Evolutionary conservation across 1,139 yeast species (phyloP), one percentile per base, ranked within the genome.

Genomic region (Lodderomyces margitis): DNA sequence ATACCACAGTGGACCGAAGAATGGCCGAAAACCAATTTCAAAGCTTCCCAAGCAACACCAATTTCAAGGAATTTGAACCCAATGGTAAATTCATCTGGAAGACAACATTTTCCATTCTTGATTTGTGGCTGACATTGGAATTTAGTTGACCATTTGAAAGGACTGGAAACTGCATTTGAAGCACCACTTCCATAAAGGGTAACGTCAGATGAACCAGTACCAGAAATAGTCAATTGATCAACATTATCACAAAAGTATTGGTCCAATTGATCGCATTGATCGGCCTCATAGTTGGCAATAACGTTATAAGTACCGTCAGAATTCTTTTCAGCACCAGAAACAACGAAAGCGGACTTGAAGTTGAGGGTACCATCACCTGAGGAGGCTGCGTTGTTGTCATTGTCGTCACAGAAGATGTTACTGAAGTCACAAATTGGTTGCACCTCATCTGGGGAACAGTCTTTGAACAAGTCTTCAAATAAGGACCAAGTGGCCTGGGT

Each of bases 41-140:
- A 32, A 19, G 39, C 36, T 27, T 36, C 40, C 21, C 37, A 34
- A 20, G 15, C 80, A 9, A 89, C 88, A 53, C 83, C 89, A 10
- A 87, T 87, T 44, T 89, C 38, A 27, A 16, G n/a, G 21, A 69
- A 73, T 51, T 83, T 88, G 43, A 82, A 75, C 0, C 88, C 89
- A 6, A 46, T 41, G 37, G 37, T 24, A 30, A 46, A 43, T 17
- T 37, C 40, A 11, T 38, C 31, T 34, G 48, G 48, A 37, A 46
- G 38, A 43, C 48, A 46, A 43, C 41, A 39, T 38, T 46, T 46
- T 19, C 48, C 48, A 15, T 38, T 37, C 12, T 34, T 25, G 19
- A 28, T 21, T 37, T 43, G 42, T 39, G 48, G 45, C 31, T 46
- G 31, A 21, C 41, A 37, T 36, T 41, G 37, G 32, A 46, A 43